Percentiles rank a stretch among this genome's conserved stretches.
Conservation (phyloP, 305 asterid genomes). For the Lippia alba region DNA sequence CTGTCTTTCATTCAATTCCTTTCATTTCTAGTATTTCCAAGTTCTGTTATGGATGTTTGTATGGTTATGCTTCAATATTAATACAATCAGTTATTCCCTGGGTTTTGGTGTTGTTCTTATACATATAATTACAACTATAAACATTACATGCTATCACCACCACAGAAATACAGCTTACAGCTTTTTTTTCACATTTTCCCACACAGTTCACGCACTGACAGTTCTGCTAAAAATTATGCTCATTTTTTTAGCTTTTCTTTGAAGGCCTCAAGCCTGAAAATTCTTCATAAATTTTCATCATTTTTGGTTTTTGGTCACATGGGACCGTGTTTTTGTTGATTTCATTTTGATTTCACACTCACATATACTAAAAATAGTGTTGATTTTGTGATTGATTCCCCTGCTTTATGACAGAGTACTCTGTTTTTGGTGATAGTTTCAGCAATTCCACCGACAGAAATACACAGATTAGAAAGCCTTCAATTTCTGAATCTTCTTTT, state of each 20-base stretch:
- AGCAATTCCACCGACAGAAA: not conserved
- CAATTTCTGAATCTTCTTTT: not conserved
- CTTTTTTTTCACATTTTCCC: constrained; percentile 9
- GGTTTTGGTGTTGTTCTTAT: too few species aligned
- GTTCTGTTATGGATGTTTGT: too few species aligned
- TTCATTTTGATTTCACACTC: not conserved
- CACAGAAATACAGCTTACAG: constrained; percentile 18
- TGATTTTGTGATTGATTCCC: constrained; percentile 11
- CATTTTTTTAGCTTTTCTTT: not conserved
- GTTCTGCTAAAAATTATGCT: not conserved
- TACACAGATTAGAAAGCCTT: not conserved
- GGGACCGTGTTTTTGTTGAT: constrained; percentile 20
- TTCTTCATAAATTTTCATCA: not conserved
- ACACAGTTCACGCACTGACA: constrained; percentile 15
- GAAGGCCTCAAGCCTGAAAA: not conserved
- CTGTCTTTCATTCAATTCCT: too few species aligned
- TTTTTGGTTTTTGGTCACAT: constrained; percentile 24
- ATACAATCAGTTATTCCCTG: too few species aligned
- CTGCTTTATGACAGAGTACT: not conserved
- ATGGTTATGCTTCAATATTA: too few species aligned
- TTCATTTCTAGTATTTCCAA: too few species aligned
- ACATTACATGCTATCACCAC: constrained; percentile 35
- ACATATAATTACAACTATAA: too few species aligned
- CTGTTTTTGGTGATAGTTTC: not conserved
- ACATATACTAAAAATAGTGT: not conserved